phyloP scores from a whole-genome alignment of 2,329 filamentous ascomycete genomes.

The Cladophialophora chaetospira region DNA sequence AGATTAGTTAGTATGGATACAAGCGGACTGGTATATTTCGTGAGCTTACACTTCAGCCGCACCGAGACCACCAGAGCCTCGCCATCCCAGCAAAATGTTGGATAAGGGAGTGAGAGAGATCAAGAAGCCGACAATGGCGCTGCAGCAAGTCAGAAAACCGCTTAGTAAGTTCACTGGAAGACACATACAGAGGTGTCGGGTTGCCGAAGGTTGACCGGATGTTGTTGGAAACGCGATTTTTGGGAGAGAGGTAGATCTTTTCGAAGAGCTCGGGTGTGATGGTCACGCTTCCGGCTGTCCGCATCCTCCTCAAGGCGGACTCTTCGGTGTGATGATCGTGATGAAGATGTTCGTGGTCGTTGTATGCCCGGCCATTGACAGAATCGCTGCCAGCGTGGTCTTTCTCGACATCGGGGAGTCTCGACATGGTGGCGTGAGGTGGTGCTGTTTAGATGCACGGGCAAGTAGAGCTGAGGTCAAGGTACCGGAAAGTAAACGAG shows the following conservation, averaged over 20 bases:
- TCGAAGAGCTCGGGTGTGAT: conserved; percentile 41
- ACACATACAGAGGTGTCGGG: conserved; percentile 39
- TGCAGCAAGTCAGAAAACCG: conserved; percentile 15
- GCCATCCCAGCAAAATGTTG: conserved; percentile 61
- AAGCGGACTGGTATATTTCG: background rate
- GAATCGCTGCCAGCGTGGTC: conserved; percentile 31
- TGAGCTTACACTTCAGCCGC: conserved; percentile 38
- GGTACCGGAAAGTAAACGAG: background rate
- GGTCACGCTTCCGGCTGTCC: conserved; percentile 54
- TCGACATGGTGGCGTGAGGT: conserved; percentile 19
- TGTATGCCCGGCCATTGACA: too few relatives aligned
- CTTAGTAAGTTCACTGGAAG: background rate
- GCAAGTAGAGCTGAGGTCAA: background rate
- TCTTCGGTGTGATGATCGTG: conserved; percentile 33
- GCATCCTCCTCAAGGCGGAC: conserved; percentile 46
- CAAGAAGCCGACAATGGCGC: conserved; percentile 47
- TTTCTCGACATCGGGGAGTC: conserved; percentile 33
- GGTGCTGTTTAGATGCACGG: background rate
- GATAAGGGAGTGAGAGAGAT: conserved; percentile 57
- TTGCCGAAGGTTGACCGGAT: conserved; percentile 38
- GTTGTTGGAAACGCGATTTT: conserved; percentile 38
- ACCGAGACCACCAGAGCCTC: conserved; percentile 57
- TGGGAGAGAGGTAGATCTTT: conserved; percentile 40
- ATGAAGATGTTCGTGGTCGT: conserved; percentile 34
- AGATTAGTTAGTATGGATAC: background rate